Evolutionary conservation across 371 early-diverging fungal genomes (phyloP), one percentile per base, ranked within the genome.

Genomic region (Gilbertella persicaria): DNA sequence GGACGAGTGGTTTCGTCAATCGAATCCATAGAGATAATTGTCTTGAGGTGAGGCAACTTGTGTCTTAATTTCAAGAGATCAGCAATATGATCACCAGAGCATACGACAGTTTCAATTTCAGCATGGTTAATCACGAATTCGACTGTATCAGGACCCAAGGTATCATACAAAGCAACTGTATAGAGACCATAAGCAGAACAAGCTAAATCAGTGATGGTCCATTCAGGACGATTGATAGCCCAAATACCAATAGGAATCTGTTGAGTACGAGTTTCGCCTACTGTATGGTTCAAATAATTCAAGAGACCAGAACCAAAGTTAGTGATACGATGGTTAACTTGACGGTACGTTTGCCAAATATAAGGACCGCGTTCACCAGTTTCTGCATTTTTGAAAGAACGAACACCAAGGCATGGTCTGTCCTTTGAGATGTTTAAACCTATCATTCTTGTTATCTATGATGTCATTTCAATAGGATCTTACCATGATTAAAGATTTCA

Each of bases 101-200:
- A 87, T 24, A 95, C 71, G 17, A 95, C 70, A 5, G 84, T 71
- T n/a, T 86, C 64, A 56, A 91, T 75, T 58, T 92, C 89, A 5
- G 90, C 75, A 33, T 91, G 90, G 39, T 80, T 78, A 16, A 86
- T 69, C 43, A 89, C 84, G 47, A 79, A 83, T 52, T 76, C 73
- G 13, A 92, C 80, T 0, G 88, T 84, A 10, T 87, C 90, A 9
- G 81, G 78, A n/a, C 97, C 97, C 16, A 98, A 83, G 5, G 98
- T 98, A 66, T 98, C 96, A 69, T 98, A 98, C 30, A 99, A 78
- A 3, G 99, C 97, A 6, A 96, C 95, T 10, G 92, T 80, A 23
- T 80, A 71, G n/a, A 83, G 61, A 48, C 75, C 74, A 44, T 83
- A 83, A 14, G 73, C 56, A 43, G 72, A 50, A 53, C 79, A 71